Percentiles rank a stretch among this genome's conserved stretches.
phyloP scores from a whole-genome alignment of 768 basidiomycete genomes.

The Boletus vermiculosoides region DNA sequence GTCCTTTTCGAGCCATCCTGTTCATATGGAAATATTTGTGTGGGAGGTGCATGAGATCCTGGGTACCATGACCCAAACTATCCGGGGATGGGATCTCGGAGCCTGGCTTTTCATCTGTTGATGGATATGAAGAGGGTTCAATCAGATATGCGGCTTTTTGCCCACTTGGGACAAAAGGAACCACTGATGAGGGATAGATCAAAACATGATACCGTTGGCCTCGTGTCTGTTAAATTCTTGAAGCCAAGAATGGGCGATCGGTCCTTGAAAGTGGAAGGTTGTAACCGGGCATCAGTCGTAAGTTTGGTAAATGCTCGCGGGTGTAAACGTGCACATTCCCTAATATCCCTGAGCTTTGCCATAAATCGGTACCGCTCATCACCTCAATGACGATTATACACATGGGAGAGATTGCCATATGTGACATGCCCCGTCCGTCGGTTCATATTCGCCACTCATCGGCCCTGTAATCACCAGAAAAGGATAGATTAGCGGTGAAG shows the following conservation, averaged over 20 bases:
- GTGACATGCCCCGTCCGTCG: not conserved
- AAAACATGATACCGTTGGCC: not conserved
- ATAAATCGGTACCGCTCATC: conserved; percentile 12
- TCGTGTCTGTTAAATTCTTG: conserved; percentile 13
- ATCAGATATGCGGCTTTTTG: not conserved
- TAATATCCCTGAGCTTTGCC: not conserved
- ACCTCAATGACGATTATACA: not conserved
- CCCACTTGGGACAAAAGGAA: conserved; percentile 18
- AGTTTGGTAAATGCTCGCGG: conserved; percentile 14
- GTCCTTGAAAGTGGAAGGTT: not conserved
- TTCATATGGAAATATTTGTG: not conserved
- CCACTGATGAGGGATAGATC: conserved; percentile 10
- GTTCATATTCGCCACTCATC: conserved; percentile 2
- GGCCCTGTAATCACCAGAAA: conserved; percentile 3
- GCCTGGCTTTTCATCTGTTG: not conserved
- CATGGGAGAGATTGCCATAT: conserved; percentile 4
- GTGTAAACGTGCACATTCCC: not conserved
- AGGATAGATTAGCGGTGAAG: not conserved
- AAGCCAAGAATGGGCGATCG: not conserved
- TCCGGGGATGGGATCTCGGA: not conserved
- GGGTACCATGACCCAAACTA: not conserved
- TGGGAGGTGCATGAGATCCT: not conserved
- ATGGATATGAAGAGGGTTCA: conserved; percentile 7
- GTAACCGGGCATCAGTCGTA: not conserved
- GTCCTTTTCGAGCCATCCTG: not conserved